A percentile compares a stretch with the other conserved stretches of the same genome.
Evolutionary conservation across 495 filamentous ascomycete species (phyloP).

Genomic region (Viridothelium virens): DNA sequence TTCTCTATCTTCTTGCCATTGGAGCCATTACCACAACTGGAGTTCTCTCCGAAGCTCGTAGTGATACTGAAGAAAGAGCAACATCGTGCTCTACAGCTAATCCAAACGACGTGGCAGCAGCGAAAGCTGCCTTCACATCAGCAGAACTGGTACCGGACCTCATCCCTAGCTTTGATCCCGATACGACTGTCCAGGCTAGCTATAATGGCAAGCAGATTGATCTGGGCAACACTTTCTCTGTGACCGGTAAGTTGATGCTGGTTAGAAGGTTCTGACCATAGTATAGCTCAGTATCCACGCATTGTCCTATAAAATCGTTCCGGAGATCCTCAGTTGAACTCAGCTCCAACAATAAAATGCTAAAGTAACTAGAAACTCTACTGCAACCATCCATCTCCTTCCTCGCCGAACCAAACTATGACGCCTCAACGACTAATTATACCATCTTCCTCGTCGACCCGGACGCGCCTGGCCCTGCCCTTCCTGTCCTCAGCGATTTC

Average conservation of each 20-base stretch:
- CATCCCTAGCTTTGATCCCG: slow-evolving; percentile 18
- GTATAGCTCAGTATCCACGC: no score
- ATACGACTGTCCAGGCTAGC: slow-evolving; percentile 13
- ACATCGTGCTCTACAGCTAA: background rate
- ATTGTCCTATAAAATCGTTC: no score
- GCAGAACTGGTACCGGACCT: slow-evolving; percentile 15
- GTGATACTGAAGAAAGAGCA: background rate
- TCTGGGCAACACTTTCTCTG: slow-evolving; percentile 14
- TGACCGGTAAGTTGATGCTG: slow-evolving; percentile 1
- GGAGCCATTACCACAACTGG: background rate
- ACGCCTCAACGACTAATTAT: slow-evolving; percentile 19
- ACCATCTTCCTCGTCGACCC: slow-evolving; percentile 21
- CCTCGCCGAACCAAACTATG: slow-evolving; percentile 18
- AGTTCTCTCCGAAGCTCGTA: background rate
- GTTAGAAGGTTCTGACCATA: no score
- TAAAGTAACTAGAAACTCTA: slow-evolving; percentile 16
- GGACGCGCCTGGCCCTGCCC: slow-evolving; percentile 16
- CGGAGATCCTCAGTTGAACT: no score
- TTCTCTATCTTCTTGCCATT: background rate
- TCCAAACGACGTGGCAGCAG: background rate
- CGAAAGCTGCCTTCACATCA: slow-evolving; percentile 13
- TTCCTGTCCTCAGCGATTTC: slow-evolving; percentile 6
- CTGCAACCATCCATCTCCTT: slow-evolving; percentile 16
- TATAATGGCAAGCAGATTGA: slow-evolving; percentile 16
- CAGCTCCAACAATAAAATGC: background rate